Evolutionary conservation across 2,329 filamentous ascomycete genomes (phyloP).

Genomic region (Penicillium sp.): DNA sequence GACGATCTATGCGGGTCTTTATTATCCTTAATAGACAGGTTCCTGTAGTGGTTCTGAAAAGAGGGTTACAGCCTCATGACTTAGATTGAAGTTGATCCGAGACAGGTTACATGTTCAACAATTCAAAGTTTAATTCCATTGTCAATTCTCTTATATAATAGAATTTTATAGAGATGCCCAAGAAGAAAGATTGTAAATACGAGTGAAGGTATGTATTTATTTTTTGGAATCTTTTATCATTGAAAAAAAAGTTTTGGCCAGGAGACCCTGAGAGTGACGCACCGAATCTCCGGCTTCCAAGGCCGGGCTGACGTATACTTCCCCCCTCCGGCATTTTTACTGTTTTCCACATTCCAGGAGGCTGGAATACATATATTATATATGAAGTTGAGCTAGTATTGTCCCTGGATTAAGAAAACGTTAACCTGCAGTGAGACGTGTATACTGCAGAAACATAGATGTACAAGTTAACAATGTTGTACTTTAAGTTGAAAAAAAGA

Average conservation of each 20-base stretch:
- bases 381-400: not conserved
- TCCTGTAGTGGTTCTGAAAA: not conserved
- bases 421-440: not conserved
- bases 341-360: not conserved
- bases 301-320: slow-evolving; percentile 5
- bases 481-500: no score
- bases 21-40: slow-evolving; percentile 7
- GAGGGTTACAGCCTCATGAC: not conserved
- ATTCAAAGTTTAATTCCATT: no score
- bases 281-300: slow-evolving; percentile 1
- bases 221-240: no score
- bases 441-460: not conserved
- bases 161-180: no score
- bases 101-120: no score
- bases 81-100: no score
- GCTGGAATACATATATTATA: not conserved
- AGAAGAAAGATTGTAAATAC: no score
- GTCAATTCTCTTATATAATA: no score
- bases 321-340: not conserved
- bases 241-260: not conserved
- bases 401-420: slow-evolving; percentile 1
- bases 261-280: not conserved
- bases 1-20: slow-evolving; percentile 19
- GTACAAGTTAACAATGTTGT: no score
- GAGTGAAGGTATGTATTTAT: no score